Percentiles rank a stretch among this genome's conserved stretches.
Conservation (phyloP, 225 moss, liverwort and hornwort genomes). For the Pleurozium schreberi region DNA sequence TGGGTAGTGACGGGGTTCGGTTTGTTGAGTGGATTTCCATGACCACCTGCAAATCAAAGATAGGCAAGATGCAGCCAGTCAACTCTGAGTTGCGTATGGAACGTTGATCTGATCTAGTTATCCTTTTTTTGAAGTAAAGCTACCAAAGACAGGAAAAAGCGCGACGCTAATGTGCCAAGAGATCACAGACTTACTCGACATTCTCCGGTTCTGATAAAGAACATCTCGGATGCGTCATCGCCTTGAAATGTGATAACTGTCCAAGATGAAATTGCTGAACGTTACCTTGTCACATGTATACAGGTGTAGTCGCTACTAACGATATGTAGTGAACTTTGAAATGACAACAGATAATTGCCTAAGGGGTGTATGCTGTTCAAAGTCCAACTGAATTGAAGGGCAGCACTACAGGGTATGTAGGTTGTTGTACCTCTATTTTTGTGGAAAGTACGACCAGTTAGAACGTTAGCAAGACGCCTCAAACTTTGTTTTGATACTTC, state of each 20-base stretch:
- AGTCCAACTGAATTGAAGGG: background rate
- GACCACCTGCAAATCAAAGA: slow-evolving; percentile 41
- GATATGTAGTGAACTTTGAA: background rate
- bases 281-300: background rate
- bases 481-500: slow-evolving; percentile 72
- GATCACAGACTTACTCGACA: slow-evolving; percentile 50
- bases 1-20: slow-evolving; percentile 39
- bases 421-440: slow-evolving; percentile 54
- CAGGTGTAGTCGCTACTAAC: background rate
- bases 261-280: background rate
- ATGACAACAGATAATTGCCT: background rate
- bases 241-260: slow-evolving; percentile 75
- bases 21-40: slow-evolving; percentile 54
- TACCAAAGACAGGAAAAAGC: background rate
- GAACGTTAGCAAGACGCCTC: slow-evolving; percentile 68
- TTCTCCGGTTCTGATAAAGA: slow-evolving; percentile 65
- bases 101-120: background rate
- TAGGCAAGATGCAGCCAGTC: background rate
- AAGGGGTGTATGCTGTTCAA: background rate
- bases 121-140: background rate
- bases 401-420: background rate
- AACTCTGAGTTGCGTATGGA: background rate
- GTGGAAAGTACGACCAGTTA: slow-evolving; percentile 40
- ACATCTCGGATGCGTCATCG: slow-evolving; percentile 77
- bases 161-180: background rate